Base-by-base conservation (phyloP, 1,284 basidiomycete species). In the Ceratobasidium sp. region DNA sequence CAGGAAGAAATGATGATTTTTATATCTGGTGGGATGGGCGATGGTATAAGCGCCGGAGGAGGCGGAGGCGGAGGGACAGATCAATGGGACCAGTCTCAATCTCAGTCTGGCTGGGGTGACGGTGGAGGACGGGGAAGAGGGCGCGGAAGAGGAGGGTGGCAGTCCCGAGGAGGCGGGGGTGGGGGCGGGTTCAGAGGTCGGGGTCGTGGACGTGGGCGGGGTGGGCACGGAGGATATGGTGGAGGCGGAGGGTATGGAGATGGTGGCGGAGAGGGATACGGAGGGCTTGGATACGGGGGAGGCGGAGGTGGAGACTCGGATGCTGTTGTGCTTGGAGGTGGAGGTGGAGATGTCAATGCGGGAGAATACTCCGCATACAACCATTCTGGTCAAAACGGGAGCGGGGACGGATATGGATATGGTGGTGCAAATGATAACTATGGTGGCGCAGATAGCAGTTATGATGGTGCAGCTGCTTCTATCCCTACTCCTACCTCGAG, bases 321-420 rank as follows among this genome's bases (percentile, higher is more conserved):
- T 77, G 91, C 90, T 49, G 83, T 92, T 63, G 88, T 90, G 28
- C 86, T 92, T 72, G 89, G 88, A 42, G 90, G 88, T 77, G 88
- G 80, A 28, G 80, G 85, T 42, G 84, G 80, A 60, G 81, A 81
- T 28, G 75, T 33, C 33, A 33, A 33, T 33, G 33, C 71, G 28
- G 73, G 68, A 33, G 26, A 23, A 3, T 26, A 66, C 44, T n/a
- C 33, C 44, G 26, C 55, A 39, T 51, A 68, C 44, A 58, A 68
- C 78, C 53, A 64, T 53, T 60, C 60, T 3, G 39, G 40, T 10
- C 40, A 61, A 56, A 33, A 33, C 33, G 33, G 33, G 33, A 33
- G 33, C 33, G 33, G 33, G 33, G 61, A n/a, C n/a, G 39, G 64
- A 61, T 18, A 63, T 15, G 73, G 23, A 15, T 42, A 28, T 63